Evolutionary conservation across 495 filamentous ascomycete genomes (phyloP).

Genomic region (Penicillium bialowiezense): DNA sequence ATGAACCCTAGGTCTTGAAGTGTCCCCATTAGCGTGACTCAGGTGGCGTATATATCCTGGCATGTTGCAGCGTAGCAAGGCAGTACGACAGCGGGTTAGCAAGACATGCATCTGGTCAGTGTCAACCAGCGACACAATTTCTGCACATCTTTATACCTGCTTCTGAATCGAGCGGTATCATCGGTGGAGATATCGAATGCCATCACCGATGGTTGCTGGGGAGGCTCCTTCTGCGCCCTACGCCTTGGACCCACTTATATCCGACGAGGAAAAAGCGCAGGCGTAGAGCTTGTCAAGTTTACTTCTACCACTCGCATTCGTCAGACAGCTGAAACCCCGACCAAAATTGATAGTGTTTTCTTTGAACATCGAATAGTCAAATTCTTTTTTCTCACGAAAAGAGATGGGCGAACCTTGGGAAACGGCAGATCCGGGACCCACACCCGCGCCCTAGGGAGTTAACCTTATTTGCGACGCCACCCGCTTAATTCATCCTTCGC

Average conservation of each 20-base stretch:
- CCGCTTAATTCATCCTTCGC: background rate
- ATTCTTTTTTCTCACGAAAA: background rate
- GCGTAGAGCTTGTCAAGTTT: background rate
- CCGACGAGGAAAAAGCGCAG: background rate
- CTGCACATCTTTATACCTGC: no score
- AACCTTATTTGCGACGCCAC: background rate
- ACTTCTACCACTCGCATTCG: background rate
- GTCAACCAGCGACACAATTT: no score
- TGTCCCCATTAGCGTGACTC: background rate
- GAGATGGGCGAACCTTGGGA: background rate
- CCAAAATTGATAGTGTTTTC: background rate
- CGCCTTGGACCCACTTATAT: background rate
- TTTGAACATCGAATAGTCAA: background rate
- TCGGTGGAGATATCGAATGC: background rate
- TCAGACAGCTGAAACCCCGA: background rate
- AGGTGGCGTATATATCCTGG: background rate
- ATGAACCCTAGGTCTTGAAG: conserved; percentile 28
- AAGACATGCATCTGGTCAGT: background rate
- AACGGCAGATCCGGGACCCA: background rate
- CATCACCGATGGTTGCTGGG: background rate
- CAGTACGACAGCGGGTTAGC: background rate
- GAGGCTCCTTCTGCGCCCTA: background rate
- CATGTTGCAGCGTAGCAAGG: background rate
- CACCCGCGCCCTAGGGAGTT: background rate
- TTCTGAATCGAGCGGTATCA: no score